These are phyloP conservation scores for Penicillium subrubescens DNA, from an alignment of 495 filamentous ascomycete species.

Conservation along the genomic window DNA sequence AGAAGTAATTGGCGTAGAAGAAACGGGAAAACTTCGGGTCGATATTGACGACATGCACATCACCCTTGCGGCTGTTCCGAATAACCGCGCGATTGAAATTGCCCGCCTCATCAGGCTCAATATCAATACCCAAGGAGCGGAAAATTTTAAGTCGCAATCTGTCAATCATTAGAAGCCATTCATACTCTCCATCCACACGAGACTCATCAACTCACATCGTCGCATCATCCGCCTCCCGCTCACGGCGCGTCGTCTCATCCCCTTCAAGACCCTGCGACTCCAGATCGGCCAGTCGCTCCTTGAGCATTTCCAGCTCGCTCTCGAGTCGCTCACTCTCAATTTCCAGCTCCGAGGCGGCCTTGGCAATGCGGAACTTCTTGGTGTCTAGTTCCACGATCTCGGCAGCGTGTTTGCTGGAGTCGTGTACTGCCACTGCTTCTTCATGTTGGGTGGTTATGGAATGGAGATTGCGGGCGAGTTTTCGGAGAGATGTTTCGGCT, in stretches of 20 bases:
- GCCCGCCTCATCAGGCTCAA: conserved; percentile 78
- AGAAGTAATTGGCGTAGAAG: conserved; percentile 97
- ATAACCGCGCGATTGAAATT: conserved; percentile 86
- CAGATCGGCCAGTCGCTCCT: conserved; percentile 73
- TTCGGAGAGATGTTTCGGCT: conserved; percentile 68
- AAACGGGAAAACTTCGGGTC: conserved; percentile 87
- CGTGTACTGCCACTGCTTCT: conserved; percentile 70
- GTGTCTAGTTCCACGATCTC: conserved; percentile 84
- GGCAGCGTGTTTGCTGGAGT: conserved; percentile 72
- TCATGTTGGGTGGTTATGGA: conserved; percentile 69
- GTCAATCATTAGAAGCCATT: conserved; percentile 17
- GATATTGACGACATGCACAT: conserved; percentile 93
- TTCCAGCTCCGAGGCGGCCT: conserved; percentile 83
- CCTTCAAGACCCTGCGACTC: conserved; percentile 78
- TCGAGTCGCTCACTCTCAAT: conserved; percentile 88
- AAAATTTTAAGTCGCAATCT: conserved; percentile 88
- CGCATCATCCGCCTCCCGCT: conserved; percentile 63
- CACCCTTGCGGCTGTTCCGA: conserved; percentile 81
- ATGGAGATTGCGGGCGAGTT: conserved; percentile 70
- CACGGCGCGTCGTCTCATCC: conserved; percentile 55
- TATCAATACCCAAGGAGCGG: conserved; percentile 85
- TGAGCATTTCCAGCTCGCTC: conserved; percentile 75
- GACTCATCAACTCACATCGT: conserved; percentile 44
- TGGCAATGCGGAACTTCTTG: conserved; percentile 92
- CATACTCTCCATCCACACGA: neutral